Conservation (phyloP, 2,329 filamentous ascomycete genomes). For the Neoscytalidium dimidiatum region DNA sequence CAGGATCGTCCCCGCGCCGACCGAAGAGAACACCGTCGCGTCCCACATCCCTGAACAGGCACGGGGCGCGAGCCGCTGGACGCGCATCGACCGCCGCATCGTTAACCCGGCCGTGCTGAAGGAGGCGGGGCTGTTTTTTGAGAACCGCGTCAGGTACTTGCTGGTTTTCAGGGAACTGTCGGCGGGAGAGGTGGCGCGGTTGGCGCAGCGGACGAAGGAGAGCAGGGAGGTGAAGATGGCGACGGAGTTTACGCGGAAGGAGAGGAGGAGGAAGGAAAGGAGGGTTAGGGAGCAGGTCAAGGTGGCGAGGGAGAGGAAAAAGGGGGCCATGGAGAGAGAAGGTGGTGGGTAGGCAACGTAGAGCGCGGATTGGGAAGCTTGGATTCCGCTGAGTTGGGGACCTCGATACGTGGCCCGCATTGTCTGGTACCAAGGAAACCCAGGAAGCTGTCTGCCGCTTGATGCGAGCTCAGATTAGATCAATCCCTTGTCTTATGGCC, state of each 20-base stretch:
- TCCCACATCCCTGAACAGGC: background rate
- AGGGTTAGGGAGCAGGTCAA: background rate
- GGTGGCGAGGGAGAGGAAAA: conserved; percentile 7
- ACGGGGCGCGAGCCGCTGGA: conserved; percentile 22
- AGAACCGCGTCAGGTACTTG: conserved; percentile 23
- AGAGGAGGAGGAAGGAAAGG: background rate
- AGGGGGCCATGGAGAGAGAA: background rate
- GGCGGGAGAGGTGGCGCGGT: conserved; percentile 23
- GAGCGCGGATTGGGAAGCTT: too few species aligned
- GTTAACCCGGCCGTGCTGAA: conserved; percentile 25
- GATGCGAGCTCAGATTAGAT: too few species aligned
- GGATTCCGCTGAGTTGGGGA: too few species aligned
- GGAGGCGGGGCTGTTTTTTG: conserved; percentile 25
- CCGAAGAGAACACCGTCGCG: background rate
- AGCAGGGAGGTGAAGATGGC: conserved; percentile 19
- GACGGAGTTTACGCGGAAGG: background rate
- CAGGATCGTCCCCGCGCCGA: background rate
- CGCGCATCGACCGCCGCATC: conserved; percentile 25
- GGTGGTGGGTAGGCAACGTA: background rate
- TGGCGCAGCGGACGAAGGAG: conserved; percentile 27
- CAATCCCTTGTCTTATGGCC: too few species aligned
- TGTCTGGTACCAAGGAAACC: too few species aligned
- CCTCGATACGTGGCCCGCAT: too few species aligned
- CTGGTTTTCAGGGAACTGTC: conserved; percentile 25
- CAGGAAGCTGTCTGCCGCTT: too few species aligned